Evolutionary conservation across 495 filamentous ascomycete species (phyloP).

Genomic region (Hypoxylon lienhwacheense): DNA sequence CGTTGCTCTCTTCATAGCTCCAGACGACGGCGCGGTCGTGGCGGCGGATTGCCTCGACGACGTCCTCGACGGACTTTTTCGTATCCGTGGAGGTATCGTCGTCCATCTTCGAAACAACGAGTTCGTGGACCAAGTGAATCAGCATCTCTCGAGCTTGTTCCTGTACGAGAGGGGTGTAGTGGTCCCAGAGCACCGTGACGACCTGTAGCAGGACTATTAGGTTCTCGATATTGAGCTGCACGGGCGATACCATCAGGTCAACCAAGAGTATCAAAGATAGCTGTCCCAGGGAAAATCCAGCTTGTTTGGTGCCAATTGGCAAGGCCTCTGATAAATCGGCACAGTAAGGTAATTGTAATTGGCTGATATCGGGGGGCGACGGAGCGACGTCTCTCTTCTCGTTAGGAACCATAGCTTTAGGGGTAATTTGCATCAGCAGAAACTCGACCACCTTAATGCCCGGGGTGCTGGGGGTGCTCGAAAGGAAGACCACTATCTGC

Average conservation of each 20-base stretch:
- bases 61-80: conserved; percentile 78
- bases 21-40: conserved; percentile 85
- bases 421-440: conserved; percentile 81
- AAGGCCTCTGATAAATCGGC: conserved; percentile 79
- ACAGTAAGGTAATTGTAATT: conserved; percentile 78
- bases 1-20: conserved; percentile 90
- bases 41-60: conserved; percentile 87
- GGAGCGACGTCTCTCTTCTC: conserved; percentile 74
- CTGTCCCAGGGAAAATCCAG: conserved; percentile 88
- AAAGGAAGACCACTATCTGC: conserved; percentile 94
- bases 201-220: conserved; percentile 87
- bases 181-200: conserved; percentile 92
- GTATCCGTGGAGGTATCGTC: conserved; percentile 65
- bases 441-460: conserved; percentile 94
- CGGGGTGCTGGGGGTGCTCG: conserved; percentile 75
- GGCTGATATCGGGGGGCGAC: conserved; percentile 70
- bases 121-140: conserved; percentile 94
- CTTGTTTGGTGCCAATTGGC: conserved; percentile 86
- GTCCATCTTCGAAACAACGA: conserved; percentile 88
- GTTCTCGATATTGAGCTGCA: conserved; percentile 73
- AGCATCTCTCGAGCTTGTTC: conserved; percentile 98
- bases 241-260: conserved; percentile 91
- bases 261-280: conserved; percentile 91
- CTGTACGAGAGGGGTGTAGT: conserved; percentile 91
- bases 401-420: conserved; percentile 84